Conservation (phyloP, 2,329 filamentous ascomycete genomes). For the Calycina herbarum region DNA sequence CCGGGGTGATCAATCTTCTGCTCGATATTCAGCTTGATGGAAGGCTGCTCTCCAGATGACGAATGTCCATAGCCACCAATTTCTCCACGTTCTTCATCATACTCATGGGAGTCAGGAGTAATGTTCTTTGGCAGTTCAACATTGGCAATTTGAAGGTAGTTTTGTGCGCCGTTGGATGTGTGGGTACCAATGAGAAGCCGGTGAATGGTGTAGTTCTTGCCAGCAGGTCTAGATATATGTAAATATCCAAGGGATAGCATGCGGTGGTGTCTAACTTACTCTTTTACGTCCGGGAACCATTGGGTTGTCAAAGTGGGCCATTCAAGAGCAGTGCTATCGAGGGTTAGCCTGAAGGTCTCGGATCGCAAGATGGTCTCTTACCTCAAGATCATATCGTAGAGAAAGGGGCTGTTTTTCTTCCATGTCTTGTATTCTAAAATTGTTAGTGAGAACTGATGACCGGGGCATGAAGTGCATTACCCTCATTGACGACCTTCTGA, state of each 20-base stretch:
- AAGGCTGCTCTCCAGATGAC: constrained; percentile 63
- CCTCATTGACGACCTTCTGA: constrained; percentile 93
- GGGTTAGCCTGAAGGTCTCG: constrained; percentile 17
- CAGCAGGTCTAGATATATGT: constrained; percentile 57
- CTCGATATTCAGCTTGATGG: constrained; percentile 85
- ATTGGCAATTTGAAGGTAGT: constrained; percentile 93
- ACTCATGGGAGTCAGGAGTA: constrained; percentile 74
- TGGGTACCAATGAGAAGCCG: constrained; percentile 92
- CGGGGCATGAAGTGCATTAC: constrained; percentile 43
- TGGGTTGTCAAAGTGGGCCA: constrained; percentile 98
- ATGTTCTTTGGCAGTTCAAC: constrained; percentile 85
- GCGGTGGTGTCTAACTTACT: constrained; percentile 44
- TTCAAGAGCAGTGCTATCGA: constrained; percentile 76
- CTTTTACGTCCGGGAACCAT: constrained; percentile 95
- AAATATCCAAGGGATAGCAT: background rate
- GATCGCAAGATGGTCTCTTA: constrained; percentile 36
- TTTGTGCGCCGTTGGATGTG: constrained; percentile 80
- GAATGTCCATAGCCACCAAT: constrained; percentile 86
- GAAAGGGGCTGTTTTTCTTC: constrained; percentile 99
- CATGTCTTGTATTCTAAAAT: constrained; percentile 93
- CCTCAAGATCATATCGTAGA: constrained; percentile 97
- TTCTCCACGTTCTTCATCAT: constrained; percentile 89
- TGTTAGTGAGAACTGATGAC: constrained; percentile 7
- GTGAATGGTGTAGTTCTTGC: constrained; percentile 84
- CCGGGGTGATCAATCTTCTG: constrained; percentile 96